Conservation (phyloP, 2,329 filamentous ascomycete species). For the Lasiodiplodia theobromae region DNA sequence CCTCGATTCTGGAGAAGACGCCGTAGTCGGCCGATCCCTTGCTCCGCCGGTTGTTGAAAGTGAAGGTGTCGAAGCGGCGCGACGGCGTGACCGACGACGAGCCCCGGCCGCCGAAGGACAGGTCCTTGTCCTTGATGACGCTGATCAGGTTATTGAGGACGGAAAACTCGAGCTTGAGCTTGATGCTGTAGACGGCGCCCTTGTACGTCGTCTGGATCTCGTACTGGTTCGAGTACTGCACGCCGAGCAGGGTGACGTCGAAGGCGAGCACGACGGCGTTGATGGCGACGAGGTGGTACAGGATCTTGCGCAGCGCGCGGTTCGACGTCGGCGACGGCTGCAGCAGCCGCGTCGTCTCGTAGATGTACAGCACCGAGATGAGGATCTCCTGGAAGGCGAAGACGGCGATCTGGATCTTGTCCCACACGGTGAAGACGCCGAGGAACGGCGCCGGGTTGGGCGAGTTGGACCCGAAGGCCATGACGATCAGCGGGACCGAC, state of each 20-base stretch:
- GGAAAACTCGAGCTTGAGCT: conserved; percentile 63
- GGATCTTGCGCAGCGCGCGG: conserved; percentile 37
- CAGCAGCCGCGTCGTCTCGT: conserved; percentile 6
- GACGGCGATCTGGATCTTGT: conserved; percentile 54
- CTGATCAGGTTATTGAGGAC: conserved; percentile 58
- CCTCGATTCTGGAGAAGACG: background rate
- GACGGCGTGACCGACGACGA: background rate
- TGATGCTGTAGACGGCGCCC: conserved; percentile 54
- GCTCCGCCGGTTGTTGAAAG: conserved; percentile 9
- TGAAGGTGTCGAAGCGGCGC: background rate
- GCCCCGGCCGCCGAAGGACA: conserved; percentile 22
- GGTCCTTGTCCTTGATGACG: conserved; percentile 33
- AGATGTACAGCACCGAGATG: conserved; percentile 33
- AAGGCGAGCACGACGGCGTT: conserved; percentile 51
- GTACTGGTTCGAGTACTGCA: conserved; percentile 49
- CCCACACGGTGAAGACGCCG: conserved; percentile 51
- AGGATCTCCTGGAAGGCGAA: conserved; percentile 51
- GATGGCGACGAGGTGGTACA: conserved; percentile 46
- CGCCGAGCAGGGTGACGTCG: conserved; percentile 47
- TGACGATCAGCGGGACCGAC: conserved; percentile 61
- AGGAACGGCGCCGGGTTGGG: conserved; percentile 43
- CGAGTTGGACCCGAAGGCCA: conserved; percentile 62
- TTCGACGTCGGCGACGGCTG: background rate
- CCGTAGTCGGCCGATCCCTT: conserved; percentile 1
- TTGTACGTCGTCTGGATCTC: conserved; percentile 50